Conservation (phyloP, 2,329 filamentous ascomycete genomes). For the Fusarium caatingaense region DNA sequence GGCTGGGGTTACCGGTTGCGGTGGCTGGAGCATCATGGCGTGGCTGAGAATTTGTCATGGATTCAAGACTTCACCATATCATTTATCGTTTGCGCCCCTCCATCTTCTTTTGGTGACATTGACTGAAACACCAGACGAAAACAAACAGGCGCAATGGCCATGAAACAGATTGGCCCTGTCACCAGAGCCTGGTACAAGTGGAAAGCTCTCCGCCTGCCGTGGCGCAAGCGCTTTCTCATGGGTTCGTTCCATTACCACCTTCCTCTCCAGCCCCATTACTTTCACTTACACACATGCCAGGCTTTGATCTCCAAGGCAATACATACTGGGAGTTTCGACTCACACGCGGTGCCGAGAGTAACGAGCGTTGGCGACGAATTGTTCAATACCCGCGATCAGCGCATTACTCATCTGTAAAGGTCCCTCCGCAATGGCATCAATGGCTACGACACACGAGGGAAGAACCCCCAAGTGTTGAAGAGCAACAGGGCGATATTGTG, state of each 20-base stretch:
- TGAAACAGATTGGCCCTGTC: conserved; percentile 53
- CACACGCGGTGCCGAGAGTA: conserved; percentile 51
- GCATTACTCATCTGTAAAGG: conserved; percentile 66
- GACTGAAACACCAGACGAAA: conserved; percentile 11
- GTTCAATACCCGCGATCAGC: conserved; percentile 67
- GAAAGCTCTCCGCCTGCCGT: conserved; percentile 71
- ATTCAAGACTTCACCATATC: conserved; percentile 30
- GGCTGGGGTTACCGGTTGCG: conserved; percentile 33
- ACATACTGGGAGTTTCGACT: conserved; percentile 77
- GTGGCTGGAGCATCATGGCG: conserved; percentile 31
- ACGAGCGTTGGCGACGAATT: conserved; percentile 69
- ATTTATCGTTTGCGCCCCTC: conserved; percentile 30
- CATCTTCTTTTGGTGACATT: conserved; percentile 11
- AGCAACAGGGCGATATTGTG: conserved; percentile 65
- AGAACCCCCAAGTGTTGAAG: conserved; percentile 65
- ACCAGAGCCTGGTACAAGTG: conserved; percentile 67
- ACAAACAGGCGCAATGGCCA: conserved; percentile 47
- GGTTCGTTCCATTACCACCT: conserved; percentile 56
- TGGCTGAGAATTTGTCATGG: conserved; percentile 20
- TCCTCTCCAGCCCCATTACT: conserved; percentile 1
- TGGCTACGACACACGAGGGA: conserved; percentile 72
- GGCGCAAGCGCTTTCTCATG: conserved; percentile 71
- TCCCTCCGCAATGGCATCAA: conserved; percentile 74
- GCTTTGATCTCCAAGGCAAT: conserved; percentile 73
- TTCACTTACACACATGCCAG: conserved; percentile 53